phyloP scores from a whole-genome alignment of 2,329 filamentous ascomycete genomes.

The Pyrenochaeta sp. region DNA sequence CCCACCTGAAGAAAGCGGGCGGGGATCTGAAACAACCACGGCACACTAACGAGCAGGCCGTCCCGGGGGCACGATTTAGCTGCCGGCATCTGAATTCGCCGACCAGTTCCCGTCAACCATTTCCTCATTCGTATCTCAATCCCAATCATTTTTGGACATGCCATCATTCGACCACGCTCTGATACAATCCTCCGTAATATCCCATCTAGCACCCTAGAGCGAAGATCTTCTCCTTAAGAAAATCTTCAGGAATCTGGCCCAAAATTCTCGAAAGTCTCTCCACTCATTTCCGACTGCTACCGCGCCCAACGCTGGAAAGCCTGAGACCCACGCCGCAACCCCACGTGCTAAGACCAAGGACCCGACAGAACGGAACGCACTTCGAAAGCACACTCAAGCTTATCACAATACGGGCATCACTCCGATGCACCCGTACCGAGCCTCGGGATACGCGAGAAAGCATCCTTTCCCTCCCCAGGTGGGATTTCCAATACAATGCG shows the following conservation, averaged over 20 bases:
- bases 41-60: slow-evolving; percentile 5
- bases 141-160: not conserved
- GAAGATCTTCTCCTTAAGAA: not conserved
- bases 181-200: not conserved
- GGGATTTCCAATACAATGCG: slow-evolving; percentile 14
- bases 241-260: not conserved
- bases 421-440: slow-evolving; percentile 25
- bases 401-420: slow-evolving; percentile 15
- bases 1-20: too few species aligned
- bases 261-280: too few species aligned
- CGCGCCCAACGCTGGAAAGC: not conserved
- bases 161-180: not conserved
- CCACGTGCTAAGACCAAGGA: slow-evolving; percentile 9
- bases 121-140: too few species aligned
- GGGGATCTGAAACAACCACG: too few species aligned
- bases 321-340: slow-evolving; percentile 2
- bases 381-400: too few species aligned
- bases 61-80: slow-evolving; percentile 8
- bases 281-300: too few species aligned
- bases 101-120: too few species aligned
- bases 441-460: slow-evolving; percentile 10
- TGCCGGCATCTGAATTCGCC: slow-evolving; percentile 8
- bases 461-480: slow-evolving; percentile 1
- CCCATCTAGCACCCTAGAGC: not conserved
- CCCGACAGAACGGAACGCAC: slow-evolving; percentile 19